Evolutionary conservation across 2,329 filamentous ascomycete species (phyloP).

Genomic region (Stemphylium lycopersici): DNA sequence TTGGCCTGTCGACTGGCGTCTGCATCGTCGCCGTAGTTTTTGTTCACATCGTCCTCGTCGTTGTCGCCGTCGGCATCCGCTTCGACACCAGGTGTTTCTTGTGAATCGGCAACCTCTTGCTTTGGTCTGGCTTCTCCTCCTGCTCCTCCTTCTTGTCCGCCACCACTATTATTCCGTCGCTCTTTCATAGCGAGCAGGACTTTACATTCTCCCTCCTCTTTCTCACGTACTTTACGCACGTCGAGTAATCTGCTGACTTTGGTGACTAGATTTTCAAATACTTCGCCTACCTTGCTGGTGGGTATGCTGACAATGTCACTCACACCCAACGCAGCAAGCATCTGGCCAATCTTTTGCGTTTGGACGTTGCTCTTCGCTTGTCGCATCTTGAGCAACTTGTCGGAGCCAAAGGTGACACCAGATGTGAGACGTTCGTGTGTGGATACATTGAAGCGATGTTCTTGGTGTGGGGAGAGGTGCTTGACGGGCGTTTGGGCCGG

Average conservation of each 20-base stretch:
- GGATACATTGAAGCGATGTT: conserved; percentile 80
- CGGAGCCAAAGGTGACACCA: conserved; percentile 88
- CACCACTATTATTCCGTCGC: conserved; percentile 18
- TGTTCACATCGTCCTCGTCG: conserved; percentile 22
- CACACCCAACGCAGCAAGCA: conserved; percentile 74
- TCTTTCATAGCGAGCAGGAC: conserved; percentile 49
- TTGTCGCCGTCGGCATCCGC: conserved; percentile 27
- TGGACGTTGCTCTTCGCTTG: conserved; percentile 78
- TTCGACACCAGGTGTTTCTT: conserved; percentile 30
- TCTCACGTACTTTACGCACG: conserved; percentile 74
- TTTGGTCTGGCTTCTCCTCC: conserved; percentile 22
- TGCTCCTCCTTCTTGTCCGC: conserved; percentile 22
- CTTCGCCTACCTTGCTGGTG: conserved; percentile 71
- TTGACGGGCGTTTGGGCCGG: conserved; percentile 48
- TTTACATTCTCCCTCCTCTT: conserved; percentile 70
- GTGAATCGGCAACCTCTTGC: conserved; percentile 26
- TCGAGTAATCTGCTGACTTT: conserved; percentile 74
- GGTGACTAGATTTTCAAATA: conserved; percentile 73
- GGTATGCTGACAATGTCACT: conserved; percentile 74
- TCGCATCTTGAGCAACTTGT: conserved; percentile 78
- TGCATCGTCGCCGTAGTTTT: conserved; percentile 17
- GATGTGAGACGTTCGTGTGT: conserved; percentile 84
- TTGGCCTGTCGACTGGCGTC: conserved; percentile 24
- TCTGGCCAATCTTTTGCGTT: conserved; percentile 74
- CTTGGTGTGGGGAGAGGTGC: conserved; percentile 73